Base-by-base conservation (phyloP, 257 asterid genomes). In the Solanum sitiens region DNA sequence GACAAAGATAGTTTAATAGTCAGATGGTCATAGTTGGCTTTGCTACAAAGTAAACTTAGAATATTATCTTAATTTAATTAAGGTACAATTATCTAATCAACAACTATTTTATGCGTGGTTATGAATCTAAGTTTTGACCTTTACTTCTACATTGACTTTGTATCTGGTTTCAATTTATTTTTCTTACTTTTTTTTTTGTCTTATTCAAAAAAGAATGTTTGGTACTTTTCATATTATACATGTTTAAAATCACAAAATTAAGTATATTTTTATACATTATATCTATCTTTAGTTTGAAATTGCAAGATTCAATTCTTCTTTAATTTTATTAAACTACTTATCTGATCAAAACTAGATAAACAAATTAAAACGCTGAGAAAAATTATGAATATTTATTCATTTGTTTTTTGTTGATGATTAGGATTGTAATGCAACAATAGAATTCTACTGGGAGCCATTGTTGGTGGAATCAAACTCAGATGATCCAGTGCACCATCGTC, bases 391-490 rank as follows among this genome's bases (percentile, higher is more conserved):
- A 61, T 61, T 21, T 10, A 21, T 59, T 35, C 7, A 1, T 5
- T 35, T 37, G 4, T 63, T 20, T 21, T 61, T 9, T 61, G 6
- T 61, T 0, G 13, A 53, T 53, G 10, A 61, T 61, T 63, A 96
- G 99, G 98, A 94, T 35, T 94, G 92, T 92, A 95, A 96, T 92
- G 98, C 96, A 7, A 90, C 92, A 86, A 91, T 96, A 27, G 98
- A 95, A 70, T 96, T 95, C 37, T 96, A 96, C 73, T 96, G 99
- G 99, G 95, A 96, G 0, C 99, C 99, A 18, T 87, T 96, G 93
- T 88, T 96, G 75, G 97, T 95, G 42, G 99, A 96, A 90, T 96
- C 99, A 30, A 96, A 96, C 86, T 96, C 98, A 0, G 99, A 96
- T 25, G 94, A 96, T 40, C 99, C 99, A 3, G 90, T 89, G 7